phyloP scores from a whole-genome alignment of 371 early-diverging fungal genomes.

The Mucor ambiguus region DNA sequence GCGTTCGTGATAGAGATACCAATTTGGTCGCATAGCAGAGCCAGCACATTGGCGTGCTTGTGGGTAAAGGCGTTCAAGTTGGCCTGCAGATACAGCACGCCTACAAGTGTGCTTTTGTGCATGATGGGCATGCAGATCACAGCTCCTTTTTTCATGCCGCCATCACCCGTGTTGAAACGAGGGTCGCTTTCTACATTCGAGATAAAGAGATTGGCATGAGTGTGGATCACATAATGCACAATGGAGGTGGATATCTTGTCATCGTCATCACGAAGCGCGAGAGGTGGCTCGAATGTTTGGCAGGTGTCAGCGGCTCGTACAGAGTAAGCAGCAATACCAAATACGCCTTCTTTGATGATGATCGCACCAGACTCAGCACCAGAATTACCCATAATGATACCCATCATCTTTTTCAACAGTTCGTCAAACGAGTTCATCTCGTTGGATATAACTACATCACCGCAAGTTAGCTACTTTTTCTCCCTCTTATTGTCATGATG shows the following conservation, averaged over 20 bases:
- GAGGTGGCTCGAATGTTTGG: constrained; percentile 44
- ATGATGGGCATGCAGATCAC: constrained; percentile 59
- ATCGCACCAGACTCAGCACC: constrained; percentile 49
- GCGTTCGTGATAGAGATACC: constrained; percentile 67
- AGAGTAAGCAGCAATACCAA: constrained; percentile 47
- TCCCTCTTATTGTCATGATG: no score
- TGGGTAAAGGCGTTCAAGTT: constrained; percentile 57
- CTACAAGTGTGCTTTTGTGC: constrained; percentile 58
- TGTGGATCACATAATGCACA: constrained; percentile 49
- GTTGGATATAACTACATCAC: constrained; percentile 47
- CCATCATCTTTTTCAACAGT: constrained; percentile 47
- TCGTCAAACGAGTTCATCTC: constrained; percentile 55
- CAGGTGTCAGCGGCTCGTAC: constrained; percentile 29
- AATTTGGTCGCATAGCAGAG: constrained; percentile 62
- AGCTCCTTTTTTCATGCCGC: constrained; percentile 34
- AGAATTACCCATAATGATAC: constrained; percentile 47
- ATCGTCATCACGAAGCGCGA: constrained; percentile 39
- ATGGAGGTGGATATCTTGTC: constrained; percentile 38
- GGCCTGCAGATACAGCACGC: constrained; percentile 59
- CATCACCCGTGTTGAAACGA: constrained; percentile 40
- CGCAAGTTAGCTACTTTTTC: no score
- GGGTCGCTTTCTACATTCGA: constrained; percentile 43
- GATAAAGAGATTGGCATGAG: constrained; percentile 40
- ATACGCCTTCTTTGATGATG: constrained; percentile 47
- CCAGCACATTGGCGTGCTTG: constrained; percentile 55